Evolutionary conservation across 2,329 filamentous ascomycete genomes (phyloP), one percentile per base, ranked within the genome.

Genomic region (Hypoxylon sp.): DNA sequence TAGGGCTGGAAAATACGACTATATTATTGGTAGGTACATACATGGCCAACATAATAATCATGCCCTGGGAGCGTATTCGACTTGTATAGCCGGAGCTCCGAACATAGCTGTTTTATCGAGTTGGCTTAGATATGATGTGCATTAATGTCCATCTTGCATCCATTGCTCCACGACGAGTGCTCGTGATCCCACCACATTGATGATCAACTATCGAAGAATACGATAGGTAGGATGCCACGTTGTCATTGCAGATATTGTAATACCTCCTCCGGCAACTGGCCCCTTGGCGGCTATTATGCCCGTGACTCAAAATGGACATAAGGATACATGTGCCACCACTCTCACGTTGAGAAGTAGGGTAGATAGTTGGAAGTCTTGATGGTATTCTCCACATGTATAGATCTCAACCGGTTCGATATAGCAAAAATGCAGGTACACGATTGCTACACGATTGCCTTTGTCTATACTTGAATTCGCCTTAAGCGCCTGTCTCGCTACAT

Each of bases 221-320:
- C 37, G 39, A 55, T 31, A 31, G 14, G n/a, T 17, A 39, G 48
- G 39, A 35, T 53, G 48, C 39, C 31, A 53, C 29, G 37, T 64
- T 37, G 31, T 26, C 19, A 6, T 6, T 53, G 52, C 22, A 35
- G 53, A 29, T 24, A 44, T 39, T 51, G 52, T 13, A 50, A 57
- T 48, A 44, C 42, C 31, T 29, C 35, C 31, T 31, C 17, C 35
- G 42, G n/a, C 19, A 4, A 42, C 29, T 1, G 11, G 14, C 24
- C 37, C 33, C 39, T 19, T 8, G 17, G 22, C n/a, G 8, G 33
- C 31, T 14, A 17, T 35, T 42, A 42, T n/a, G 52, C 24, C 17
- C 13, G 44, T 46, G 24, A 26, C 11, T 26, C 14, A 22, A 10
- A 46, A 44, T 22, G 2, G 39, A 55, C 3, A n/a, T 29, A 29